Evolutionary conservation across 495 filamentous ascomycete genomes (phyloP).

Genomic region (Daldinia bambusicola): DNA sequence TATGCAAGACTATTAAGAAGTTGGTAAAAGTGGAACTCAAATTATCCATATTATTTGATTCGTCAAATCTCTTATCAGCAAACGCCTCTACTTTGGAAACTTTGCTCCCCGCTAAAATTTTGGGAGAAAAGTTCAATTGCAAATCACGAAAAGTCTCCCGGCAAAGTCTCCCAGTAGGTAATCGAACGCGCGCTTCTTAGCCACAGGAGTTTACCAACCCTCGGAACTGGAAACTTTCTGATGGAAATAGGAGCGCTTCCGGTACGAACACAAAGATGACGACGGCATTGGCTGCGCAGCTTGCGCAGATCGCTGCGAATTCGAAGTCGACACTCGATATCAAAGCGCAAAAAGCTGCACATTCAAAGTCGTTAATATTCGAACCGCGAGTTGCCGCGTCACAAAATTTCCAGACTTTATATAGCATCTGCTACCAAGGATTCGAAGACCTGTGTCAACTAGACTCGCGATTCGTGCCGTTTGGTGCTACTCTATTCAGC

Average conservation of each 20-base stretch:
- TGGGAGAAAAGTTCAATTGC: slow-evolving; percentile 39
- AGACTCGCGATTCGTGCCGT: slow-evolving; percentile 77
- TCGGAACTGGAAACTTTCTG: slow-evolving; percentile 11
- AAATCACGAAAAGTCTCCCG: slow-evolving; percentile 23
- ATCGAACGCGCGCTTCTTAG: neutral
- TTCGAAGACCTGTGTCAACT: slow-evolving; percentile 89
- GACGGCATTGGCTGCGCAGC: slow-evolving; percentile 79
- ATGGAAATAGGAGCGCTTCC: slow-evolving; percentile 26
- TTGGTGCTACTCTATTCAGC: slow-evolving; percentile 81
- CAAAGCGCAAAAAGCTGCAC: slow-evolving; percentile 85
- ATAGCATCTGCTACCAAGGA: slow-evolving; percentile 83
- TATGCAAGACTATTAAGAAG: slow-evolving; percentile 10
- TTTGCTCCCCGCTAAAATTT: slow-evolving; percentile 45
- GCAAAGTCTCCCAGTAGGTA: slow-evolving; percentile 5
- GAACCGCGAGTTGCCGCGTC: slow-evolving; percentile 80
- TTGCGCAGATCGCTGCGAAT: slow-evolving; percentile 80
- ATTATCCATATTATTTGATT: slow-evolving; percentile 31
- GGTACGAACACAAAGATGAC: slow-evolving; percentile 65
- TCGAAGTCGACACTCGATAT: slow-evolving; percentile 84
- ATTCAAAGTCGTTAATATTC: slow-evolving; percentile 93
- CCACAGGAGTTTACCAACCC: slow-evolving; percentile 2
- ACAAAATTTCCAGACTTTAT: slow-evolving; percentile 90
- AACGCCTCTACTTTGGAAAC: slow-evolving; percentile 27
- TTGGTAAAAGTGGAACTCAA: slow-evolving; percentile 9
- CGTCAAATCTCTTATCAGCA: slow-evolving; percentile 24